Evolutionary conservation across 225 moss, liverwort and hornwort species (phyloP), one percentile per base, ranked within the genome.

Genomic region (Pseudoscleropodium purum): DNA sequence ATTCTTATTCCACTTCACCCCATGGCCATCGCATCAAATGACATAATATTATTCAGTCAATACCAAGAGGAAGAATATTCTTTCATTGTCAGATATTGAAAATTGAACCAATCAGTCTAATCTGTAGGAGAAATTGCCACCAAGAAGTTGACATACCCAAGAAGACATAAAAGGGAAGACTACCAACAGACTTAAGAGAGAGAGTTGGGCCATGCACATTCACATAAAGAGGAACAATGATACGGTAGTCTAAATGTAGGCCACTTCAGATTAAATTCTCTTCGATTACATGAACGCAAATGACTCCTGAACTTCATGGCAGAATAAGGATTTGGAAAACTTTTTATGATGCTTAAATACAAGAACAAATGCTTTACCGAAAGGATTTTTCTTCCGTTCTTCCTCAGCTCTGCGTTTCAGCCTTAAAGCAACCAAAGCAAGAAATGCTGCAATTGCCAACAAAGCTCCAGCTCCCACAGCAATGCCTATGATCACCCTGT

Each of bases 381-480:
- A 95, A 69, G 92, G 91, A 92, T 93, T 86, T 90, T 96, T 90
- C 93, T 91, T 90, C 76, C 90, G 90, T 62, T 88, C 90, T 68
- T 79, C 83, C 81, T 95, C 94, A 61, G 95, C 96, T 76, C 95
- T 92, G 84, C 85, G 90, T 92, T 95, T 97, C 84, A 94, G 89
- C 79, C 80, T 90, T 7, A 91, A 43, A 62, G 92, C 93, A 65
- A 94, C 84, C 19, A 87, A 19, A 34, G 74, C 91, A 13, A 96
- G 89, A 63, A 91, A 33, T 17, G 19, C 63, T 59, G 92, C 67
- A 63, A 94, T 75, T 24, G 87, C 18, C 27, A 77, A 70, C 54
- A 82, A 63, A 39, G 87, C 82, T 75, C 88, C 78, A 62, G 65
- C 88, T 36, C 88, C 97, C 56, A 86, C 88, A n/a, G 95, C 87